Base-by-base conservation (phyloP, 129 eudicot genomes). In the Cynara cardunculus region DNA sequence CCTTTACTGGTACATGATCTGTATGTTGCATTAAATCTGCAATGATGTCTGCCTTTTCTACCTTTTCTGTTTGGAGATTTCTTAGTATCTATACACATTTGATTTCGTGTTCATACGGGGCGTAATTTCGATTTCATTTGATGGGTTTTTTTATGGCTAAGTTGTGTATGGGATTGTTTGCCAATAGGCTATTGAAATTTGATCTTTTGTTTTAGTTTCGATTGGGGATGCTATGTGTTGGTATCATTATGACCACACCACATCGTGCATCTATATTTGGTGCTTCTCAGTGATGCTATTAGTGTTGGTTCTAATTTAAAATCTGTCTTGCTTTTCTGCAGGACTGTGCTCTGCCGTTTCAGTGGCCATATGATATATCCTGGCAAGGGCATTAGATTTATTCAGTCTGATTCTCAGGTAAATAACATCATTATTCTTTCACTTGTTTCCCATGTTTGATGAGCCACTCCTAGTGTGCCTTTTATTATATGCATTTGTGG, bases 331-430 rank as follows among this genome's bases (percentile, higher is more conserved):
- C 5, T 12, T 81, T 73, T 28, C 44, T 67, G 24, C 16, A 85
- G 74, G 82, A 80, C 79, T 4, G 81, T 75, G 76, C 69, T 79
- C 5, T 84, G 84, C 44, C 73, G 78, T 18, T 80, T 84, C 71
- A 80, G 78, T 69, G 84, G 81, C 30, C 73, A 59, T 34, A 80
- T 75, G 49, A 85, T 85, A 10, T 80, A 80, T 21, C 85, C 82
- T 0, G 78, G 84, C 2, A 74, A 64, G 61, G 87, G 84, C 5
- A 80, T 84, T 73, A 85, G 85, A 61, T 81, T 85, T 39, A 81
- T 85, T 7, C 75, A 85, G 6, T 76, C 79, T 61, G 85, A 75
- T 39, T 81, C 88, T 12, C 75, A 85, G 85, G 82, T 76, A 80
- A 30, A 8, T 7, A 3, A 49, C 27, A 25, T 61, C 34, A 4